Evolutionary conservation across 164 flowering plant species (phyloP).

Genomic region (Protea cynaroides): DNA sequence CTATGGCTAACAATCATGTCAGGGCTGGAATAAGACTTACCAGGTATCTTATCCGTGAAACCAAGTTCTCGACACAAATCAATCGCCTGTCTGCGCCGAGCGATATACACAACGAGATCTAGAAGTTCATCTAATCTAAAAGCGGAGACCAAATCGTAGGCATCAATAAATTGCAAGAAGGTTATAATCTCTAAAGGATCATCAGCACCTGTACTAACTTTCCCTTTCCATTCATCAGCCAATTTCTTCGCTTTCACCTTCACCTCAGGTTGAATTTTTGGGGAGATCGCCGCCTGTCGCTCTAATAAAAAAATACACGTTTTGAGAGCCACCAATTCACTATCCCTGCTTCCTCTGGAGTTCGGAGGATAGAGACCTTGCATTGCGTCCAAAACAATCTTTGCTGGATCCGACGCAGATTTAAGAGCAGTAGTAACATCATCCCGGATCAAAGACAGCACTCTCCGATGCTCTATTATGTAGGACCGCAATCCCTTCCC

Average conservation of each 20-base stretch:
- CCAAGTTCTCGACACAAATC: constrained; percentile 37
- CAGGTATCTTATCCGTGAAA: constrained; percentile 33
- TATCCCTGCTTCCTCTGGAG: constrained; percentile 14
- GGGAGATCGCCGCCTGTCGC: constrained; percentile 19
- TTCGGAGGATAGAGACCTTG: constrained; percentile 27
- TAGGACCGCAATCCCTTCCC: constrained; percentile 41
- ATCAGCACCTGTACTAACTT: constrained; percentile 20
- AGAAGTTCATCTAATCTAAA: constrained; percentile 36
- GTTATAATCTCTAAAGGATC: constrained; percentile 34
- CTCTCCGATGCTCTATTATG: constrained; percentile 24
- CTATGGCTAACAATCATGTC: no score
- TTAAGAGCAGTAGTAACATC: constrained; percentile 42
- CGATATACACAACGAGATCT: constrained; percentile 26
- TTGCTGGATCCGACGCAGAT: constrained; percentile 41
- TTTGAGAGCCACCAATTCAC: constrained; percentile 15
- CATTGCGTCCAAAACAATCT: constrained; percentile 53
- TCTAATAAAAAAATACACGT: constrained; percentile 47
- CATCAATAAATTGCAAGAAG: constrained; percentile 46
- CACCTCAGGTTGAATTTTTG: constrained; percentile 16
- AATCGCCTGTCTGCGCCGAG: constrained; percentile 31
- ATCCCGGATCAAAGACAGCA: constrained; percentile 15
- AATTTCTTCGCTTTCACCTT: constrained; percentile 40
- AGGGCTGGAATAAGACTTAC: constrained; percentile 17
- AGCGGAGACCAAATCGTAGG: constrained; percentile 34
- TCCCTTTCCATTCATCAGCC: constrained; percentile 55